Evolutionary conservation across 371 early-diverging fungal genomes (phyloP).

Genomic region (Syncephalastrum monosporum): DNA sequence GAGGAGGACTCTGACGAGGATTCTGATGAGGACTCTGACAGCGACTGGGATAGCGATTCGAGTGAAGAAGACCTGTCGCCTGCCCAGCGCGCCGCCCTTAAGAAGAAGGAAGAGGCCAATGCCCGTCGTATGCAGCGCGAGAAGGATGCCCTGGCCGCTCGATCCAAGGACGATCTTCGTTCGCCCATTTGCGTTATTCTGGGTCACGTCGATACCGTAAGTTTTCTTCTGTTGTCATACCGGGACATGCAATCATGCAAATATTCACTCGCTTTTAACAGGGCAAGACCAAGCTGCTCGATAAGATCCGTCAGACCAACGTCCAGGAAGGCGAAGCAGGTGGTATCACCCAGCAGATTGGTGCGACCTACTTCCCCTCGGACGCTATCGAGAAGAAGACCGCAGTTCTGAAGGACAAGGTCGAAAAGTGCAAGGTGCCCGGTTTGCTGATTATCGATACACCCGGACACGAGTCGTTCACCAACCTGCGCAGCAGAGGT

Average conservation of each 20-base stretch:
- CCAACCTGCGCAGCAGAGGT: constrained; percentile 98
- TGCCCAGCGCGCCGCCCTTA: constrained; percentile 58
- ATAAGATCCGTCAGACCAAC: constrained; percentile 99
- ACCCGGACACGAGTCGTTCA: constrained; percentile 99
- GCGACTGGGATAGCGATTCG: constrained; percentile 54
- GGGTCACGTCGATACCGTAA: constrained; percentile 99
- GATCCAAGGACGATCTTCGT: constrained; percentile 89
- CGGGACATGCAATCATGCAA: not conserved
- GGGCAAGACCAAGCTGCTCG: constrained; percentile 96
- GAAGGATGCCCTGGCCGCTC: constrained; percentile 80
- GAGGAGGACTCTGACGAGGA: constrained; percentile 49
- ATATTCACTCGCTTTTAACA: not conserved
- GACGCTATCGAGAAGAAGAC: constrained; percentile 94
- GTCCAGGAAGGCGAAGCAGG: constrained; percentile 99
- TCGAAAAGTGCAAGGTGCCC: constrained; percentile 81
- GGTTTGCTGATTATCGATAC: constrained; percentile 99
- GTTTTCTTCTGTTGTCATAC: constrained; percentile 7
- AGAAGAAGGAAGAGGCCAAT: constrained; percentile 81
- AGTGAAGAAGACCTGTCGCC: constrained; percentile 65
- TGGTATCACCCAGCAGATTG: constrained; percentile 99
- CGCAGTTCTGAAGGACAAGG: constrained; percentile 57
- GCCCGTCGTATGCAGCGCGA: constrained; percentile 73
- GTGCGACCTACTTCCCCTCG: constrained; percentile 99
- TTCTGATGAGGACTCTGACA: constrained; percentile 40
- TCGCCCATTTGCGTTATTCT: constrained; percentile 99